phyloP scores from a whole-genome alignment of 768 basidiomycete genomes.

The Botryobasidium botryosum region DNA sequence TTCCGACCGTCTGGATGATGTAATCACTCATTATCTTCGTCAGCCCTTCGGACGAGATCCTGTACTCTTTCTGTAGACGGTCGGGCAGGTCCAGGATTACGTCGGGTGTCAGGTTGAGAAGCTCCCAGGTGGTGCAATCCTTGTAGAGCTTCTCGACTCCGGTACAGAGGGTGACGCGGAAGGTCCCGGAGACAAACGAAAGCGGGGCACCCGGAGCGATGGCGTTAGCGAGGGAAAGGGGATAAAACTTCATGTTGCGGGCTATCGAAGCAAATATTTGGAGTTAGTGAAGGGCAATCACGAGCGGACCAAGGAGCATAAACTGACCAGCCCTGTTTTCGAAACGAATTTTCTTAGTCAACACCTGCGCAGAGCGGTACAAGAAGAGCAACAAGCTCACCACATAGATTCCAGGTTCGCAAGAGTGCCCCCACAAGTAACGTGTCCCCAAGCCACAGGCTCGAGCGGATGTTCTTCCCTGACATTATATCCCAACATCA shows the following conservation, averaged over 20 bases:
- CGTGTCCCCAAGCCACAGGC: conserved; percentile 27
- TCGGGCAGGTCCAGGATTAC: conserved; percentile 23
- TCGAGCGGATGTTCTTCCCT: conserved; percentile 2
- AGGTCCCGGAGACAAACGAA: conserved; percentile 19
- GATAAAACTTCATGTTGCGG: conserved; percentile 32
- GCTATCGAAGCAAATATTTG: conserved; percentile 17
- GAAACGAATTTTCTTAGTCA: background rate
- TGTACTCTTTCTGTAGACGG: conserved; percentile 21
- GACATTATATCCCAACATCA: conserved; percentile 24
- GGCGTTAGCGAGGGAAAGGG: conserved; percentile 23
- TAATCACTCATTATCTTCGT: conserved; percentile 19
- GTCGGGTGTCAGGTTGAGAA: conserved; percentile 25
- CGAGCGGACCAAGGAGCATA: background rate
- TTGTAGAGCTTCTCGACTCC: conserved; percentile 16
- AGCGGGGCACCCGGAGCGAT: conserved; percentile 19
- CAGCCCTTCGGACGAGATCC: conserved; percentile 21
- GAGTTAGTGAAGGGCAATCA: background rate
- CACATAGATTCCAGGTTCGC: conserved; percentile 34
- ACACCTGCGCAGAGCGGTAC: background rate
- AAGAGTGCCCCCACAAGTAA: conserved; percentile 28
- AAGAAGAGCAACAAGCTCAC: conserved; percentile 14
- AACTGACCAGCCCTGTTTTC: background rate
- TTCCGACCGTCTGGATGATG: conserved; percentile 24
- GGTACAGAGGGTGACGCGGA: conserved; percentile 20
- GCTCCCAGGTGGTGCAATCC: conserved; percentile 23